Base-by-base conservation (phyloP, 2,329 filamentous ascomycete genomes). In the Trichoderma hamatum region DNA sequence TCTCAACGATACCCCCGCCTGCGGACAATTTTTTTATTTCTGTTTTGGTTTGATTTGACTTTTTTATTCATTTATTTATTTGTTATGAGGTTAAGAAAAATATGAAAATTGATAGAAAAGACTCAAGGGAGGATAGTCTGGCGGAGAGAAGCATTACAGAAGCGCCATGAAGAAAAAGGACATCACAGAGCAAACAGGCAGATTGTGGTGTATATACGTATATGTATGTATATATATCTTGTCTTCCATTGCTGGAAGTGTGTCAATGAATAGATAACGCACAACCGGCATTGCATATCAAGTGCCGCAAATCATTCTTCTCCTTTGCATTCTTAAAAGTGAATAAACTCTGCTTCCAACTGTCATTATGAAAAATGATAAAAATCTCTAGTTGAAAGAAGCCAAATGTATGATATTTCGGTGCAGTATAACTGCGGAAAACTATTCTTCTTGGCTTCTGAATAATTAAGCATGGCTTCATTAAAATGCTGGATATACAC, bases 1-100 rank as follows among this genome's bases (percentile, higher is more conserved):
- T 80, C 78, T 80, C 78, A 80, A 80, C 78, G 78, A 80, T 79
- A 80, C 78, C 78, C 78, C 69, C 59, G 77, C 73, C 70, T 73
- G 63, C 70, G 73, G 71, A 71, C 69, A 69, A 68, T 61, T 36
- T 54, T 26, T 30, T 30, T 67, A 51, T 26, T 67, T 49, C 3
- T n/a, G n/a, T 26, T 34, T 54, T 54, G 19, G 2, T 19, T 24
- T n/a, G n/a, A n/a, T 34, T 28, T 30, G 16, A 1, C 24, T 55
- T 54, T 26, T 24, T 60, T 52, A 9, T 52, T 26, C 52, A 1
- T 30, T 54, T 54, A 6, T 43, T 68, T n/a, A n/a, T 64, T 28
- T 36, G 26, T 60, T 16, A 34, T 34, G 52, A 68, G 68, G 67
- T 39, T 49, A 21, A 49, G 46, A 24, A 49, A n/a, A 43, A 43